These are phyloP conservation scores for Diddensiella caesifluorescens DNA, from an alignment of 805 yeast genomes.

Conservation along the genomic window DNA sequence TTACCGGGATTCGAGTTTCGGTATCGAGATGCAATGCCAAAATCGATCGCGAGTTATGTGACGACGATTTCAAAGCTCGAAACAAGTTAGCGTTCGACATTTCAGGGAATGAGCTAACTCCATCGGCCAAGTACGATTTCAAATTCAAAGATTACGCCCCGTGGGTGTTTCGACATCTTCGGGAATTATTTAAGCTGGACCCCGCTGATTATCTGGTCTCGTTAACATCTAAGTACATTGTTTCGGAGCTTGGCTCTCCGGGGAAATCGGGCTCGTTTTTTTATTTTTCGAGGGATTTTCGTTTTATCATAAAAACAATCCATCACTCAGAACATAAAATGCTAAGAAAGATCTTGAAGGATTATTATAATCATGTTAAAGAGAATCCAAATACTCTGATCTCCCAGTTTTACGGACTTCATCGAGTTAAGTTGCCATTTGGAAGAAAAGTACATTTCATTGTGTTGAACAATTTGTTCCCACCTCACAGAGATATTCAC, in stretches of 20 bases:
- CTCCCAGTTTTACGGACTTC: slow-evolving; percentile 95
- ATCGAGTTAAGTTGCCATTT: slow-evolving; percentile 84
- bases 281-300: slow-evolving; percentile 88
- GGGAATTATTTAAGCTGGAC: slow-evolving; percentile 77
- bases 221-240: slow-evolving; percentile 84
- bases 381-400: slow-evolving; percentile 81
- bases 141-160: slow-evolving; percentile 97
- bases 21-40: slow-evolving; percentile 85
- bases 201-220: slow-evolving; percentile 95
- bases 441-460: slow-evolving; percentile 81
- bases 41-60: slow-evolving; percentile 63
- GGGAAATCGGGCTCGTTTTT: slow-evolving; percentile 97
- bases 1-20: slow-evolving; percentile 93
- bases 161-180: slow-evolving; percentile 80
- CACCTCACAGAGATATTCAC: slow-evolving; percentile 85
- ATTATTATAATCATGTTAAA: slow-evolving; percentile 76
- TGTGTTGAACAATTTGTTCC: slow-evolving; percentile 95
- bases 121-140: slow-evolving; percentile 91
- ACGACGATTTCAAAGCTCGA: slow-evolving; percentile 62
- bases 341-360: slow-evolving; percentile 62
- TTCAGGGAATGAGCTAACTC: slow-evolving; percentile 78
- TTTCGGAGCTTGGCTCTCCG: slow-evolving; percentile 89
- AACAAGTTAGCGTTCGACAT: slow-evolving; percentile 83
- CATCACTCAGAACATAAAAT: slow-evolving; percentile 90
- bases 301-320: slow-evolving; percentile 92